A percentile compares a stretch with the other conserved stretches of the same genome.
These are phyloP conservation scores for Lachnellula subtilissima DNA, from an alignment of 2,329 filamentous ascomycete genomes.

Conservation along the genomic window DNA sequence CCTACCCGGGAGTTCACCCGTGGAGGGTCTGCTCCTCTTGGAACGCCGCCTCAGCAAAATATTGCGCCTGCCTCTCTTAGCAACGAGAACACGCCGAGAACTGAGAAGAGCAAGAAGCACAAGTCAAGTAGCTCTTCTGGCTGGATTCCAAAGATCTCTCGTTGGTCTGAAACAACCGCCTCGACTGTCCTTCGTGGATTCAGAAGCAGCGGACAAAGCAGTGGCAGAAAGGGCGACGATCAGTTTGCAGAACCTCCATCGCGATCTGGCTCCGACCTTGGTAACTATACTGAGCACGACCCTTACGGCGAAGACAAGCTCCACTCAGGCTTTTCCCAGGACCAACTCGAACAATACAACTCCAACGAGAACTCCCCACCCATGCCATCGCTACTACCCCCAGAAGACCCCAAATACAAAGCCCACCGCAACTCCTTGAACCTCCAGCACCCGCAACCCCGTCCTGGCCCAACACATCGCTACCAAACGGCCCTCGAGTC, in stretches of 20 bases:
- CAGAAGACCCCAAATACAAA: constrained; percentile 72
- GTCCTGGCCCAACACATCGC: constrained; percentile 66
- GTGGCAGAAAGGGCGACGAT: constrained; percentile 56
- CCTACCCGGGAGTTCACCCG: constrained; percentile 52
- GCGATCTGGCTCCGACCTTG: constrained; percentile 70
- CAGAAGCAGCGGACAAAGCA: constrained; percentile 56
- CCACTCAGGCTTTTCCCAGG: constrained; percentile 51
- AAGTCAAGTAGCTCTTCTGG: constrained; percentile 77
- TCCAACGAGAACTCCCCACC: constrained; percentile 12
- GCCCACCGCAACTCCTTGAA: constrained; percentile 77
- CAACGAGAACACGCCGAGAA: constrained; percentile 71
- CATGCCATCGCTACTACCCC: constrained; percentile 26
- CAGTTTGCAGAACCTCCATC: constrained; percentile 52
- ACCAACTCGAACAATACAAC: constrained; percentile 35
- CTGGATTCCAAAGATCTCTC: constrained; percentile 85
- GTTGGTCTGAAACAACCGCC: constrained; percentile 95
- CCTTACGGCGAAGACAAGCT: constrained; percentile 58
- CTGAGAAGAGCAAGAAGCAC: constrained; percentile 75
- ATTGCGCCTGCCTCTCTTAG: constrained; percentile 45
- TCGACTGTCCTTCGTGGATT: constrained; percentile 80
- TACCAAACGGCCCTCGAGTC: constrained; percentile 71
- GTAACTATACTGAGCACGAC: constrained; percentile 58
- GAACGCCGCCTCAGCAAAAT: constrained; percentile 53
- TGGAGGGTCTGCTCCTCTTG: constrained; percentile 50
- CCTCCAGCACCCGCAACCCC: constrained; percentile 73